A percentile compares a stretch with the other conserved stretches of the same genome.
phyloP scores from a whole-genome alignment of 2,329 filamentous ascomycete genomes.

The Paecilomyces formosus region DNA sequence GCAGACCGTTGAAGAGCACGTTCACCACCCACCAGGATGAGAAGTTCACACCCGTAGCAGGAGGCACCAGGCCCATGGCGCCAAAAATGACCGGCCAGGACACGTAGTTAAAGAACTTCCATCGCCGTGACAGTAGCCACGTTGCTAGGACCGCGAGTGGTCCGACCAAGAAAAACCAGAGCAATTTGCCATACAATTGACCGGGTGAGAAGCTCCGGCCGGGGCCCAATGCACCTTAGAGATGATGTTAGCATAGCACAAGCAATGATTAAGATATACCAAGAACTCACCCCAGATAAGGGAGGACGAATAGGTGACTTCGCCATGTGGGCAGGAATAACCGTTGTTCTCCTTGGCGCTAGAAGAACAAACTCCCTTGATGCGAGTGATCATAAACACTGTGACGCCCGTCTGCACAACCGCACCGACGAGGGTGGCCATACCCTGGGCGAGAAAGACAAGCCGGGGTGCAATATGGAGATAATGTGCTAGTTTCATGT shows the following conservation, averaged over 20 bases:
- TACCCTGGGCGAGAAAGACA: slow-evolving; percentile 45
- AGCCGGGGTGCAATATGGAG: slow-evolving; percentile 40
- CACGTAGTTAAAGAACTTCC: slow-evolving; percentile 58
- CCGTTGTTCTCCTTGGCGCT: slow-evolving; percentile 47
- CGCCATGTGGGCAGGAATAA: slow-evolving; percentile 50
- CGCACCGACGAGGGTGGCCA: slow-evolving; percentile 43
- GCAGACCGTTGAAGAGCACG: slow-evolving; percentile 39
- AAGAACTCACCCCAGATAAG: slow-evolving; percentile 55
- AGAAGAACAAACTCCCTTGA: slow-evolving; percentile 44
- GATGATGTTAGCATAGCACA: slow-evolving; percentile 3
- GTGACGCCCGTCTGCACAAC: slow-evolving; percentile 45
- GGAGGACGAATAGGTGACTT: slow-evolving; percentile 60
- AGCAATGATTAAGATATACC: not conserved
- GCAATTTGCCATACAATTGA: slow-evolving; percentile 55
- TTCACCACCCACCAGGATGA: slow-evolving; percentile 56
- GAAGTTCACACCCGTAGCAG: slow-evolving; percentile 63
- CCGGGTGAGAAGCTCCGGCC: slow-evolving; percentile 57
- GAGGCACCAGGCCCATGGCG: slow-evolving; percentile 57
- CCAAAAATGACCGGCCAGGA: slow-evolving; percentile 63
- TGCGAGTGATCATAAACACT: slow-evolving; percentile 42
- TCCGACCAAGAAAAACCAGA: slow-evolving; percentile 66
- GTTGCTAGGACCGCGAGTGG: slow-evolving; percentile 55
- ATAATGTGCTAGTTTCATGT: slow-evolving; percentile 56
- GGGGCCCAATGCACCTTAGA: slow-evolving; percentile 54
- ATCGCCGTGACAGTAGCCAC: slow-evolving; percentile 50